Conservation (phyloP, 1,284 basidiomycete species). For the Veloboletus limbatus region DNA sequence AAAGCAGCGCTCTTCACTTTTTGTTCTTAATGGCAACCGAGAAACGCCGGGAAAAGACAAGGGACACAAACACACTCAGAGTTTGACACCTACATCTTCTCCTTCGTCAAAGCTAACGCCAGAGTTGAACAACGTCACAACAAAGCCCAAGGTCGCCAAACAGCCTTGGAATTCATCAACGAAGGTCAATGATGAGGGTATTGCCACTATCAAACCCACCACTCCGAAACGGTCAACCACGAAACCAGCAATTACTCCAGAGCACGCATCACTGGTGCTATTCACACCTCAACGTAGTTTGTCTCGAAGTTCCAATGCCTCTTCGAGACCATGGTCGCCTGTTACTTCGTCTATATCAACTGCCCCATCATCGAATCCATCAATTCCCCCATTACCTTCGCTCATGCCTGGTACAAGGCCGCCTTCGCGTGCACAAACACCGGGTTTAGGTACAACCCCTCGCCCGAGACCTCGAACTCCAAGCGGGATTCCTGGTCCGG, state of each 20-base stretch:
- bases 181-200: conserved; percentile 53
- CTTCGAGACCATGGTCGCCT: conserved; percentile 78
- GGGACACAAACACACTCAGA: conserved; percentile 65
- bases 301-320: conserved; percentile 71
- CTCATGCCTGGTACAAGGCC: conserved; percentile 44
- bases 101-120: conserved; percentile 37
- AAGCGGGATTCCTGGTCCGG: conserved; percentile 67
- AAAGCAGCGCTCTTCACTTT: conserved; percentile 59
- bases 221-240: conserved; percentile 50
- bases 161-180: conserved; percentile 79
- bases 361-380: conserved; percentile 54
- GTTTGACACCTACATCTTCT: conserved; percentile 66
- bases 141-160: conserved; percentile 42
- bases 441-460: conserved; percentile 43
- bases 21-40: conserved; percentile 45
- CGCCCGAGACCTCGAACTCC: conserved; percentile 73
- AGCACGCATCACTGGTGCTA: conserved; percentile 48
- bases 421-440: conserved; percentile 38
- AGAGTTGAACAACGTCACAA: conserved; percentile 43
- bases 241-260: conserved; percentile 39
- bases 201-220: conserved; percentile 46
- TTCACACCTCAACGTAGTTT: conserved; percentile 51
- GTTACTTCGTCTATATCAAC: conserved; percentile 70
- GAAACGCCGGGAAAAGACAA: conserved; percentile 44
- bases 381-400: conserved; percentile 40